Conservation (phyloP, 495 filamentous ascomycete genomes). For the Trichoderma parareesei region DNA sequence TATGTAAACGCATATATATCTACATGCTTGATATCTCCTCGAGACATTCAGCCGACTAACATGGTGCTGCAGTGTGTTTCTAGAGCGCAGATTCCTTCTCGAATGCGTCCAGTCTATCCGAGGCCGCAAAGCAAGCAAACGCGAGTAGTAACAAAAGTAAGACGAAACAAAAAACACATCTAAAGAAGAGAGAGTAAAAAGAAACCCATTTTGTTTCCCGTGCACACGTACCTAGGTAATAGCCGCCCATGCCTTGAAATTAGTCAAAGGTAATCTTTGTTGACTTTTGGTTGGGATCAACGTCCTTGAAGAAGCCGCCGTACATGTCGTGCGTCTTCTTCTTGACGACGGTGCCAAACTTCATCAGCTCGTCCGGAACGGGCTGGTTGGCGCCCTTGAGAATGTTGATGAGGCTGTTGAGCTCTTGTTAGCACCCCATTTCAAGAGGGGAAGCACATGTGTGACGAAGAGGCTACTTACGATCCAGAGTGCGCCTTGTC, state of each 20-base stretch:
- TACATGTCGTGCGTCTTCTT: slow-evolving; percentile 93
- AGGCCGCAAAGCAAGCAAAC: slow-evolving; percentile 19
- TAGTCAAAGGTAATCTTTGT: slow-evolving; percentile 93
- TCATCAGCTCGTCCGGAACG: slow-evolving; percentile 79
- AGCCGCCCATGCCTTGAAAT: slow-evolving; percentile 14
- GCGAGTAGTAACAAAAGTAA: slow-evolving; percentile 5
- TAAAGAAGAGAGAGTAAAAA: neutral
- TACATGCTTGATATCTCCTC: slow-evolving; percentile 18
- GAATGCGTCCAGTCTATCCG: slow-evolving; percentile 38
- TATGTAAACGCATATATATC: slow-evolving; percentile 23
- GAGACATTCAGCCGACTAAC: slow-evolving; percentile 1
- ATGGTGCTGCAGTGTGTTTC: slow-evolving; percentile 38
- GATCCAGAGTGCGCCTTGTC: slow-evolving; percentile 84
- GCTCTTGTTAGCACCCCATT: neutral
- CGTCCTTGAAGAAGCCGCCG: slow-evolving; percentile 85
- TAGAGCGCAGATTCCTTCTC: slow-evolving; percentile 52
- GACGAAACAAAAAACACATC: neutral
- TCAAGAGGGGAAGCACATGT: no score
- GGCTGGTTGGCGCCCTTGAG: slow-evolving; percentile 80
- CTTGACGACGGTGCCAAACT: slow-evolving; percentile 97
- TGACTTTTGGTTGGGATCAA: slow-evolving; percentile 65
- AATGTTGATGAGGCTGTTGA: slow-evolving; percentile 69
- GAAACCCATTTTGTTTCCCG: neutral
- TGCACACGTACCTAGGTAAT: neutral
- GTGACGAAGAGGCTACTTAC: slow-evolving; percentile 42